A percentile compares a stretch with the other conserved stretches of the same genome.
Conservation (phyloP, 139 green algal species). For the Volvox reticuliferus region DNA sequence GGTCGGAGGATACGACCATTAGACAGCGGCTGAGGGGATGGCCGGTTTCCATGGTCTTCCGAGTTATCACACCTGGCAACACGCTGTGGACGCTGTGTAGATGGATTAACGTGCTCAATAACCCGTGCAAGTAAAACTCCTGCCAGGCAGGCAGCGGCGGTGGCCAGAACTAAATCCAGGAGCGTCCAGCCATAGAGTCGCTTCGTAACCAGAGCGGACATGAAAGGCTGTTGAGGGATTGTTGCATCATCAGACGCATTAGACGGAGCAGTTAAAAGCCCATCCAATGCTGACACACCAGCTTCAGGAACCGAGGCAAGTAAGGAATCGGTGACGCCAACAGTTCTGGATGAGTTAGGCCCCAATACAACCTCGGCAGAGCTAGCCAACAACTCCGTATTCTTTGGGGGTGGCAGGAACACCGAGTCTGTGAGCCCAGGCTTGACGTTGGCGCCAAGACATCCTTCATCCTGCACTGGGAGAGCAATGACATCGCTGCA, state of each 20-base stretch:
- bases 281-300: too few species aligned
- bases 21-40: background rate
- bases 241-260: background rate
- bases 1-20: background rate
- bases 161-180: background rate
- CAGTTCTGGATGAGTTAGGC: too few species aligned
- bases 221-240: background rate
- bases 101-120: background rate
- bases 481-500: too few species aligned
- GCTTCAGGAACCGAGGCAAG: too few species aligned
- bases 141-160: background rate
- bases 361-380: too few species aligned
- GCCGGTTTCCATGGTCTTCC: background rate
- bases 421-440: too few species aligned
- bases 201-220: background rate
- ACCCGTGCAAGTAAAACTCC: background rate
- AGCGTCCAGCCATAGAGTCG: background rate
- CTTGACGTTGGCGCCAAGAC: too few species aligned
- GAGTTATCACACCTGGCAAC: background rate
- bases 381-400: too few species aligned
- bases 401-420: too few species aligned
- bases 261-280: background rate
- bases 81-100: background rate
- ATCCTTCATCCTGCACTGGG: too few species aligned
- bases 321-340: too few species aligned